Evolutionary conservation across 257 asterid genomes (phyloP).

Genomic region (Oldenlandia corymbosa): DNA sequence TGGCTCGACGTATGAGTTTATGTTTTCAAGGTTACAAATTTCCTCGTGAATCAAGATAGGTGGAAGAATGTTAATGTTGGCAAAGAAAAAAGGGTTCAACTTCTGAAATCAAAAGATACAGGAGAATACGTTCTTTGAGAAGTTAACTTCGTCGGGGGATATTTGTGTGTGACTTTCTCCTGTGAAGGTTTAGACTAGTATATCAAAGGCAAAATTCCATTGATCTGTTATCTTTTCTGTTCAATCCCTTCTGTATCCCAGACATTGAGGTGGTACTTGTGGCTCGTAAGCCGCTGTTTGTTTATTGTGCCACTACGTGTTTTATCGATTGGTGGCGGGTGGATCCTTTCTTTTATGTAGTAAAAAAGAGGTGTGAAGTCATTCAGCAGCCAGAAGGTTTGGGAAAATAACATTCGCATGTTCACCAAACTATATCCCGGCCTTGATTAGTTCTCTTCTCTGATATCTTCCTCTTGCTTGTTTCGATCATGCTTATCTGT

Average conservation of each 20-base stretch:
- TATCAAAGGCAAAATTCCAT: not conserved
- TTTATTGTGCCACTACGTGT: not conserved
- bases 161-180: not conserved
- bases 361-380: not conserved
- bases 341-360: not conserved
- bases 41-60: too few relatives aligned
- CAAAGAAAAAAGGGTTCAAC: not conserved
- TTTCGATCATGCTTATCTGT: not conserved
- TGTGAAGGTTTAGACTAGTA: too few relatives aligned
- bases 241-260: not conserved
- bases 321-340: not conserved
- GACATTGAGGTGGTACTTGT: not conserved
- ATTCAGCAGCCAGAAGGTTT: not conserved
- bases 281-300: not conserved
- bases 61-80: not conserved
- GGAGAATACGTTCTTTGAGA: not conserved
- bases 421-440: not conserved
- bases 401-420: not conserved
- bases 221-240: not conserved
- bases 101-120: not conserved
- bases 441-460: not conserved
- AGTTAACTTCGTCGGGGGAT: not conserved
- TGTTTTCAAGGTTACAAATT: too few relatives aligned
- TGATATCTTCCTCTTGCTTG: not conserved
- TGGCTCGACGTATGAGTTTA: not conserved